Evolutionary conservation across 2,329 filamentous ascomycete genomes (phyloP).

Genomic region (Aspergillus piperis): DNA sequence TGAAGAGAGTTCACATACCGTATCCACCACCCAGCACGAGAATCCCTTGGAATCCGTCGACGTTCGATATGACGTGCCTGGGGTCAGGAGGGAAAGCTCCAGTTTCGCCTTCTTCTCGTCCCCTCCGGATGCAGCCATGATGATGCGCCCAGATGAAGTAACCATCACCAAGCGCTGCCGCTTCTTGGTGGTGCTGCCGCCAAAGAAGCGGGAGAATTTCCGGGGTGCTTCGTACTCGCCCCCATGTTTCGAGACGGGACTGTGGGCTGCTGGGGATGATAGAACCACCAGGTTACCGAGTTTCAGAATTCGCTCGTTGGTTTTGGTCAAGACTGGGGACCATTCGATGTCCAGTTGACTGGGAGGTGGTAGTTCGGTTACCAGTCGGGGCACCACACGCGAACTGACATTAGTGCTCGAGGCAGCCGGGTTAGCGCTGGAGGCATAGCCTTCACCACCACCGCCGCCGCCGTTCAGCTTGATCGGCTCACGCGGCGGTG

Average conservation of each 20-base stretch:
- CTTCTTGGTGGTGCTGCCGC: slow-evolving; percentile 87
- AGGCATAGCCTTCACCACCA: slow-evolving; percentile 43
- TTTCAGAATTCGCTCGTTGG: slow-evolving; percentile 92
- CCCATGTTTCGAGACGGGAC: slow-evolving; percentile 69
- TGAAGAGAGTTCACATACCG: slow-evolving; percentile 62
- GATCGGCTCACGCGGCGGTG: slow-evolving; percentile 75
- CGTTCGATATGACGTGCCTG: slow-evolving; percentile 76
- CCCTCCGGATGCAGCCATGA: slow-evolving; percentile 86
- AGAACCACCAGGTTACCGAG: slow-evolving; percentile 87
- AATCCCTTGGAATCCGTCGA: slow-evolving; percentile 85
- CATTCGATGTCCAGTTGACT: slow-evolving; percentile 97
- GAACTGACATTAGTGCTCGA: slow-evolving; percentile 47
- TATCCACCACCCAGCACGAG: slow-evolving; percentile 87
- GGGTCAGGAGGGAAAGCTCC: slow-evolving; percentile 78
- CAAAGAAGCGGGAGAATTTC: slow-evolving; percentile 92
- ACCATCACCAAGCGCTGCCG: slow-evolving; percentile 91
- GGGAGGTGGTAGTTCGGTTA: slow-evolving; percentile 94
- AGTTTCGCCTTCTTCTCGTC: slow-evolving; percentile 95
- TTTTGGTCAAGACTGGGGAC: slow-evolving; percentile 89
- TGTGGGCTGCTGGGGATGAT: slow-evolving; percentile 74
- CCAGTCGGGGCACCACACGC: slow-evolving; percentile 73
- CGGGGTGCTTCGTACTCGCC: slow-evolving; percentile 69
- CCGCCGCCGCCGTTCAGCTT: slow-evolving; percentile 61
- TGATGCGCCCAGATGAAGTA: slow-evolving; percentile 84
- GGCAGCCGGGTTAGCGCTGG: slow-evolving; percentile 44